These are phyloP conservation scores for Dryadomyces sulphureus DNA, from an alignment of 2,329 filamentous ascomycete genomes.

Conservation along the genomic window DNA sequence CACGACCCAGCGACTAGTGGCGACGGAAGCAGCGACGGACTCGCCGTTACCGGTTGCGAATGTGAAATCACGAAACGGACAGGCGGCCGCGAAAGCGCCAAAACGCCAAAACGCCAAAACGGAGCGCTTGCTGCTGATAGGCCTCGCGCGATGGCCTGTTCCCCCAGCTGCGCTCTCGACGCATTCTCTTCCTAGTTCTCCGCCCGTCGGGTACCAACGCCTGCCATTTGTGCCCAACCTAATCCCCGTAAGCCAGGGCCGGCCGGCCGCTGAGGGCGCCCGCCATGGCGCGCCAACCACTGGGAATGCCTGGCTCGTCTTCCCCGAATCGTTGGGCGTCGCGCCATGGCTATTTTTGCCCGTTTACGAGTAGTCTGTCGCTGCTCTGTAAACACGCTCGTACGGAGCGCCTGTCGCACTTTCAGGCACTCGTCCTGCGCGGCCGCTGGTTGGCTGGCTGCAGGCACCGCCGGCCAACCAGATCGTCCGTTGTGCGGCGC, in stretches of 20 bases:
- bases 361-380: neutral
- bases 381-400: neutral
- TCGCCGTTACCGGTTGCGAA: neutral
- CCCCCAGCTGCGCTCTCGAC: too few relatives aligned
- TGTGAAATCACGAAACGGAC: neutral
- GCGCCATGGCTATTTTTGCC: neutral
- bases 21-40: neutral
- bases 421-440: too few relatives aligned
- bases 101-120: neutral
- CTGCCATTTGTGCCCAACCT: neutral
- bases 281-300: neutral
- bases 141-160: too few relatives aligned
- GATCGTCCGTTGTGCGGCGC: neutral
- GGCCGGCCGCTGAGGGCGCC: neutral
- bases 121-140: neutral
- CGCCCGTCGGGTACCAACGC: constrained; percentile 3
- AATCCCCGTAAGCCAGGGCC: too few relatives aligned
- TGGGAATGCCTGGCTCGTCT: neutral
- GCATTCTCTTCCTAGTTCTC: neutral
- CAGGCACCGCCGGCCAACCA: neutral
- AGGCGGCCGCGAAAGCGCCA: neutral
- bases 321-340: neutral
- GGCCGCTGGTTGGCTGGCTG: neutral
- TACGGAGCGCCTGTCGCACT: too few relatives aligned
- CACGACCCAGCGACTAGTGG: neutral